These are phyloP conservation scores for Extremus antarcticus DNA, from an alignment of 495 filamentous ascomycete species.

Conservation along the genomic window DNA sequence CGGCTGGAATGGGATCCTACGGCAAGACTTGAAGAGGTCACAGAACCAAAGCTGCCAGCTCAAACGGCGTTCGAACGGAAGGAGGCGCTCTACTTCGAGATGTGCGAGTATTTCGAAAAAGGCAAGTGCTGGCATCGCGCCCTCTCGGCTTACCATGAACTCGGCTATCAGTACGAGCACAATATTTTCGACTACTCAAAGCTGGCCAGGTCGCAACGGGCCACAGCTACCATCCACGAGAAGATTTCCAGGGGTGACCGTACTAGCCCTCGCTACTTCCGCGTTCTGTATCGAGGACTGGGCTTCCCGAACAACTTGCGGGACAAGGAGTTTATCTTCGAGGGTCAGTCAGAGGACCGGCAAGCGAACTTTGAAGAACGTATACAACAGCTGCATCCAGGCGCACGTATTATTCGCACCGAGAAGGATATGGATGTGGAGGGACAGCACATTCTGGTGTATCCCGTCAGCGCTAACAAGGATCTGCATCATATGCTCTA, in stretches of 20 bases:
- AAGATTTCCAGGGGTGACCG: conserved; percentile 69
- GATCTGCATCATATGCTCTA: conserved; percentile 79
- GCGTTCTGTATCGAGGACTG: conserved; percentile 80
- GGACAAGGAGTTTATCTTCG: conserved; percentile 89
- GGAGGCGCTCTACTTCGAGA: conserved; percentile 81
- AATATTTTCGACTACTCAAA: conserved; percentile 87
- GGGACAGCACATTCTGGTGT: conserved; percentile 86
- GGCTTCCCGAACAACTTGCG: conserved; percentile 72
- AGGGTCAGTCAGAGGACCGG: conserved; percentile 65
- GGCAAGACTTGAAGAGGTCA: conserved; percentile 52
- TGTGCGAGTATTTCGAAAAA: conserved; percentile 90
- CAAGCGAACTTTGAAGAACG: conserved; percentile 78
- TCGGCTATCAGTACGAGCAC: conserved; percentile 77
- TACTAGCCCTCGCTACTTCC: conserved; percentile 76
- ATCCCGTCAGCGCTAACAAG: conserved; percentile 65
- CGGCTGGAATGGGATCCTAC: conserved; percentile 83
- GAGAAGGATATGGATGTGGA: conserved; percentile 60
- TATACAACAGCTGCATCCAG: conserved; percentile 82
- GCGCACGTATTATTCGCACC: conserved; percentile 55
- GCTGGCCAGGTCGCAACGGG: conserved; percentile 74
- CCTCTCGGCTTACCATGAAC: conserved; percentile 80
- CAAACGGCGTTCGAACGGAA: conserved; percentile 90
- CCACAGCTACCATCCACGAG: conserved; percentile 91
- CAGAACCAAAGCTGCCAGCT: conserved; percentile 65
- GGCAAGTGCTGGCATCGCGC: conserved; percentile 87